Evolutionary conservation across 805 yeast genomes (phyloP).

Genomic region (Helenozyma rhizophorensis): DNA sequence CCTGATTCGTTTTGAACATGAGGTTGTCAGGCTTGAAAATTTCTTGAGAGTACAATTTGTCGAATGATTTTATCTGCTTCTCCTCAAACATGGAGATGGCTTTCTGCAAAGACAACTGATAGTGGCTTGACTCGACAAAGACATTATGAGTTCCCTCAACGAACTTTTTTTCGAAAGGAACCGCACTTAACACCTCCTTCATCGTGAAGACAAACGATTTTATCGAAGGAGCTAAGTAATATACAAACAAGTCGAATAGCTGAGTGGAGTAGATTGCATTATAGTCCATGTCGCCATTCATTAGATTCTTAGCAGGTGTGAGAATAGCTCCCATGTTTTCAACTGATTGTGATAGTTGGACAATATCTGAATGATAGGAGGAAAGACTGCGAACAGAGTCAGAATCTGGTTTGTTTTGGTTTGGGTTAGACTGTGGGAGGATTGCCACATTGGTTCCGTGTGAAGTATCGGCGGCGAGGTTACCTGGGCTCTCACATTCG

Average conservation of each 20-base stretch:
- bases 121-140: conserved; percentile 41
- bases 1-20: conserved; percentile 54
- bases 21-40: conserved; percentile 39
- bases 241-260: conserved; percentile 62
- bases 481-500: conserved; percentile 10
- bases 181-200: conserved; percentile 53
- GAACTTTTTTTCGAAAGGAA: conserved; percentile 46
- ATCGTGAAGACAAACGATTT: conserved; percentile 62
- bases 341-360: conserved; percentile 22
- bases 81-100: conserved; percentile 54
- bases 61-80: conserved; percentile 56
- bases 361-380: conserved; percentile 16
- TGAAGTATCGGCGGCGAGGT: background rate
- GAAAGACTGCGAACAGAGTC: conserved; percentile 20
- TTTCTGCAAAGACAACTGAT: conserved; percentile 39
- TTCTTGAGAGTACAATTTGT: conserved; percentile 52
- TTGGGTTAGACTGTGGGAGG: background rate
- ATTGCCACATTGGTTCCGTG: background rate
- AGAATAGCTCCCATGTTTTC: conserved; percentile 21
- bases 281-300: conserved; percentile 14
- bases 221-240: conserved; percentile 68
- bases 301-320: conserved; percentile 15
- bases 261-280: conserved; percentile 33
- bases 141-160: conserved; percentile 19
- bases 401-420: conserved; percentile 4